Evolutionary conservation across 1,284 basidiomycete species (phyloP), one percentile per base, ranked within the genome.

Genomic region (Cryptococcus neoformans): DNA sequence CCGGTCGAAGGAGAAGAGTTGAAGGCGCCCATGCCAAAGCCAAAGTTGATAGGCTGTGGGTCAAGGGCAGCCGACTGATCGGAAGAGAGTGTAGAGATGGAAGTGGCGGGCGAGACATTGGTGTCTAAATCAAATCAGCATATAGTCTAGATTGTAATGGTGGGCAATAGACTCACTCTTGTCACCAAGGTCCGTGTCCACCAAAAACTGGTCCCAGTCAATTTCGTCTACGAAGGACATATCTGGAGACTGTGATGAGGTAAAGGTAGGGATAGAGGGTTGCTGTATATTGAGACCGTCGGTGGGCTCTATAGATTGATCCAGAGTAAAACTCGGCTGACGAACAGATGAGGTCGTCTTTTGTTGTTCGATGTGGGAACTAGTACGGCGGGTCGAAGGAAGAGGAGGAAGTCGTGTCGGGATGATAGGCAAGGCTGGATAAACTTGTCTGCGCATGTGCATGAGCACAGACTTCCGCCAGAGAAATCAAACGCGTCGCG

Each of bases 31-130:
- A 59, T 55, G 17, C 54, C 57, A 52, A 59, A 59, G 55, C 56
- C 49, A 44, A 69, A 60, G 49, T 62, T 62, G 49, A 67, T 64
- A 6, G 17, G n/a, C 57, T 66, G 65, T n/a, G 53, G 56, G 49
- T 73, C 69, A 39, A 73, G 71, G 16, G 64, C 58, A 34, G 59
- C 62, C 44, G 66, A 68, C 56, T 66, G 64, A 55, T 72, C 70
- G 55, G 67, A 70, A 28, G 68, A 69, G 50, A 59, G 21, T 21
- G 21, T 21, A 21, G 48, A 51, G n/a, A 44, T 44, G 46, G 57
- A 59, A 44, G 46, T 21, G 16, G 52, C 54, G 40, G 55, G 52
- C 36, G 59, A 60, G 35, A 51, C 11, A 51, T 49, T 48, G 55
- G 39, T 21, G 21, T 21, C 41, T 16, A 54, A 47, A 36, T 21